These are phyloP conservation scores for Phialophora chinensis DNA, from an alignment of 2,329 filamentous ascomycete species.

Conservation along the genomic window DNA sequence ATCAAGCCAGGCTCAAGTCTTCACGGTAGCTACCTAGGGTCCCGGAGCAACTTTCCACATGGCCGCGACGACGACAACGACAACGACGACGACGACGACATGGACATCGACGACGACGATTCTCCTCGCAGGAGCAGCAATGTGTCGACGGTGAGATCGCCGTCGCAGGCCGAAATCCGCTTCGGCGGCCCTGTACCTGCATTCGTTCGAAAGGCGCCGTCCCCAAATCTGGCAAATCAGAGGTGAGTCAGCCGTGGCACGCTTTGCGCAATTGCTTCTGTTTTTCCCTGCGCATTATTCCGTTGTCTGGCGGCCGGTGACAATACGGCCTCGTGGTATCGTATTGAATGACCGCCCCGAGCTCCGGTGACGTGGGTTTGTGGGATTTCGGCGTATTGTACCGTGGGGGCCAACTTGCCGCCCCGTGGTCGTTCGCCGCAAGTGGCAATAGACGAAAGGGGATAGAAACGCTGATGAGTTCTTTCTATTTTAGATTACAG, in stretches of 20 bases:
- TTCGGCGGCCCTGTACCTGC: conserved; percentile 75
- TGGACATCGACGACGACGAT: conserved; percentile 46
- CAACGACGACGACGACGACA: conserved; percentile 47
- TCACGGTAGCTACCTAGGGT: conserved; percentile 51
- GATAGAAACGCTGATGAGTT: conserved; percentile 23
- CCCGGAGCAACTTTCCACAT: conserved; percentile 39
- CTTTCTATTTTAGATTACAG: conserved; percentile 54
- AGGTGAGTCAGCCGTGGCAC: conserved; percentile 34
- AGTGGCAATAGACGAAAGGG: conserved; percentile 15
- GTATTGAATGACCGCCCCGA: conserved; percentile 1
- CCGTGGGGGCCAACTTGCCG: conserved; percentile 29
- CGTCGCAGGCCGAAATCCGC: conserved; percentile 27
- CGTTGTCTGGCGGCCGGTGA: not conserved
- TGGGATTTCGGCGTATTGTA: conserved; percentile 11
- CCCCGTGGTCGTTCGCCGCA: conserved; percentile 19
- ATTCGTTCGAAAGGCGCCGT: conserved; percentile 46
- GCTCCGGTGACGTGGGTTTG: conserved; percentile 6
- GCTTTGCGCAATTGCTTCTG: conserved; percentile 4
- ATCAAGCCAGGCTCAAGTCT: conserved; percentile 59
- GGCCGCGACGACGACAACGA: conserved; percentile 44
- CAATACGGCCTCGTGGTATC: not conserved
- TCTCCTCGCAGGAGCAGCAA: conserved; percentile 45
- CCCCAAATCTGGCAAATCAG: conserved; percentile 35
- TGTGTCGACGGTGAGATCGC: conserved; percentile 40
- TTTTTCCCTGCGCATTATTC: not conserved